Evolutionary conservation across 2,329 filamentous ascomycete genomes (phyloP).

Genomic region (Aciculosporium take): DNA sequence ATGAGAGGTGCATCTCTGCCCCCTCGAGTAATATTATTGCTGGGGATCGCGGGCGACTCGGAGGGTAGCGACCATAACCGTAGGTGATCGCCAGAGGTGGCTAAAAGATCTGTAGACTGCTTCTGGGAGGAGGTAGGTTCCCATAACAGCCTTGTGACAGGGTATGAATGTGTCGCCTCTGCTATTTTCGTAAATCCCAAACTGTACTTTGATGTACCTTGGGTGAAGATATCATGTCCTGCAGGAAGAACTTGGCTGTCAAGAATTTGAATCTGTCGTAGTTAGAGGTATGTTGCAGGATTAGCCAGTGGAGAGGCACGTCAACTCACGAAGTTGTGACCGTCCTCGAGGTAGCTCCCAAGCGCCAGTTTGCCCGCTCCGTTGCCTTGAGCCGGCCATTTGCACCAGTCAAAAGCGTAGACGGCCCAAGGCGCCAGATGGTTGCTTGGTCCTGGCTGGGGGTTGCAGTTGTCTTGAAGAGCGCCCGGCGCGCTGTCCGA

Average conservation of each 20-base stretch:
- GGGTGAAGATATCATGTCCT: constrained; percentile 51
- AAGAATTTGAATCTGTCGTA: constrained; percentile 77
- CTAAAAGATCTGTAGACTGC: constrained; percentile 84
- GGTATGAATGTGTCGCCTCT: constrained; percentile 95
- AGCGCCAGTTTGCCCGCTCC: constrained; percentile 86
- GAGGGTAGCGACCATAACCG: constrained; percentile 83
- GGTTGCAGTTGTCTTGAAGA: constrained; percentile 50
- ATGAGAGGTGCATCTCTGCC: constrained; percentile 41
- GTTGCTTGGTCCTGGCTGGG: constrained; percentile 66
- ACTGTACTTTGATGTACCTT: constrained; percentile 57
- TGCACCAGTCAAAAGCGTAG: constrained; percentile 98
- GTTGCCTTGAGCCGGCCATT: constrained; percentile 73
- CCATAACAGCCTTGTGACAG: constrained; percentile 89
- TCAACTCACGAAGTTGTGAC: constrained; percentile 78
- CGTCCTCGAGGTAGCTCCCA: constrained; percentile 93
- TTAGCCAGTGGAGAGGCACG: neutral
- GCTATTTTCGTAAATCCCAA: constrained; percentile 88
- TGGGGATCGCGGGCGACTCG: constrained; percentile 39
- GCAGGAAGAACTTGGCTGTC: constrained; percentile 69
- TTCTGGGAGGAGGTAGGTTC: constrained; percentile 92
- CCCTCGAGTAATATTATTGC: constrained; percentile 54
- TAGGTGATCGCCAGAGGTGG: constrained; percentile 88
- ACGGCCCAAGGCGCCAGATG: constrained; percentile 90
- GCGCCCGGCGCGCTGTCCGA: constrained; percentile 54
- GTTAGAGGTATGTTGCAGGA: constrained; percentile 3